Evolutionary conservation across 2,329 filamentous ascomycete species (phyloP), one percentile per base, ranked within the genome.

Genomic region (Penicillium sp.): DNA sequence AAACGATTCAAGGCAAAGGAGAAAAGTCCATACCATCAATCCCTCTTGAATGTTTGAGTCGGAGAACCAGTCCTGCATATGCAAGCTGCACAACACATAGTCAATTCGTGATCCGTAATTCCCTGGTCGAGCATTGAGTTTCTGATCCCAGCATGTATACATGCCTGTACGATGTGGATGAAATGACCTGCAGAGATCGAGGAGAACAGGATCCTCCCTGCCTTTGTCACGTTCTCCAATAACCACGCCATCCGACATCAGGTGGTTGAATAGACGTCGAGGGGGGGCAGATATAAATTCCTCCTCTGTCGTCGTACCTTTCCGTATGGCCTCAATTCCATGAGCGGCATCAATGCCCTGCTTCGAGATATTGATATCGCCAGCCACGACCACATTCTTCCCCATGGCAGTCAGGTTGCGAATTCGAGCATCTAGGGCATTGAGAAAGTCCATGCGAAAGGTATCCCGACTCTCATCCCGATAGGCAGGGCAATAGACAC

Each of bases 141-240:
- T 90, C 44, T 88, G 90, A 56, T 97, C 89, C 91, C 91, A 97
- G 67, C 91, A 95, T 0, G 93, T 97, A 67, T 88, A 97, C 93
- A 98, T 97, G 53, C 88, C 88, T 54, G 76, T 75, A 34, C 93
- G 79, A n/a, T 74, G 71, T 0, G 87, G 85, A 63, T 96, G 86
- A 62, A 90, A 94, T 24, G 79, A 80, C 43, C 93, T 80, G 59
- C 87, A 90, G 17, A 94, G 75, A 70, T 98, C 93, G 78, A 85
- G 87, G 35, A 97, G 72, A 1, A 90, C 79, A 2, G 88, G 81
- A 12, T 75, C 60, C 63, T 90, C 84, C 56, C 85, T 77, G 0
- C 80, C 83, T 59, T 83, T 72, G 52, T 93, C 88, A 51, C 82
- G 78, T 32, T 79, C 71, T 0, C 83, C 66, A 9, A 80, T 53